Percentiles rank a stretch among this genome's conserved stretches.
phyloP scores from a whole-genome alignment of 805 yeast species.

The Clavispora fructus region DNA sequence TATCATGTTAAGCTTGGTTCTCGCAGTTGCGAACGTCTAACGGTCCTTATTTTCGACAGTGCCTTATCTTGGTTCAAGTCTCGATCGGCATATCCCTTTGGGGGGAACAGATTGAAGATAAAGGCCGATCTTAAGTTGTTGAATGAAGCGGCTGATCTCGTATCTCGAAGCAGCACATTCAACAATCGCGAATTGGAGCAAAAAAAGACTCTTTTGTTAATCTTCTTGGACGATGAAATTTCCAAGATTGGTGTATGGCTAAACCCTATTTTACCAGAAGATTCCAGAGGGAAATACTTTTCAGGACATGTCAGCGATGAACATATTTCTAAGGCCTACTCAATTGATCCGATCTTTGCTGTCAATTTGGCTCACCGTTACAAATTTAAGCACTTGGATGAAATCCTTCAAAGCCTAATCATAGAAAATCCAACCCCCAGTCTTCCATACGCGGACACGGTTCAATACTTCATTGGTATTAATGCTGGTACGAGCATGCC shows the following conservation, averaged over 20 bases:
- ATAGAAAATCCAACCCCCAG: slow-evolving; percentile 55
- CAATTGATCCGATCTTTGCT: slow-evolving; percentile 67
- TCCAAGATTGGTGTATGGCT: slow-evolving; percentile 73
- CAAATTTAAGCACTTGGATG: slow-evolving; percentile 36
- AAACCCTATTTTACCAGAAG: slow-evolving; percentile 48
- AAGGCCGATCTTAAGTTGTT: slow-evolving; percentile 63
- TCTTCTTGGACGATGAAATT: slow-evolving; percentile 74
- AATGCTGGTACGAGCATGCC: slow-evolving; percentile 35
- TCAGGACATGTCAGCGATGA: slow-evolving; percentile 30
- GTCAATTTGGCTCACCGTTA: slow-evolving; percentile 62
- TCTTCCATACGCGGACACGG: slow-evolving; percentile 51
- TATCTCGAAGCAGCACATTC: slow-evolving; percentile 18
- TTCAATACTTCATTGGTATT: slow-evolving; percentile 46
- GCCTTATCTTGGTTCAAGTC: slow-evolving; percentile 74
- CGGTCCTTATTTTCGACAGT: slow-evolving; percentile 54
- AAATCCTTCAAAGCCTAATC: slow-evolving; percentile 42
- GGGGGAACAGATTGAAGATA: slow-evolving; percentile 69
- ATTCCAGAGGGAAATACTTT: slow-evolving; percentile 33
- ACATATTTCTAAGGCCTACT: slow-evolving; percentile 54
- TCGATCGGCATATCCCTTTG: slow-evolving; percentile 69
- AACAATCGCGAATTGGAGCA: slow-evolving; percentile 28
- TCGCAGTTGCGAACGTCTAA: slow-evolving; percentile 40
- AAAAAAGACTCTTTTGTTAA: slow-evolving; percentile 51
- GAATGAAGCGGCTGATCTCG: slow-evolving; percentile 42
- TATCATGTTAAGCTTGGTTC: slow-evolving; percentile 50